Evolutionary conservation across 2,329 filamentous ascomycete species (phyloP), one percentile per base, ranked within the genome.

Genomic region (Alternaria panax): DNA sequence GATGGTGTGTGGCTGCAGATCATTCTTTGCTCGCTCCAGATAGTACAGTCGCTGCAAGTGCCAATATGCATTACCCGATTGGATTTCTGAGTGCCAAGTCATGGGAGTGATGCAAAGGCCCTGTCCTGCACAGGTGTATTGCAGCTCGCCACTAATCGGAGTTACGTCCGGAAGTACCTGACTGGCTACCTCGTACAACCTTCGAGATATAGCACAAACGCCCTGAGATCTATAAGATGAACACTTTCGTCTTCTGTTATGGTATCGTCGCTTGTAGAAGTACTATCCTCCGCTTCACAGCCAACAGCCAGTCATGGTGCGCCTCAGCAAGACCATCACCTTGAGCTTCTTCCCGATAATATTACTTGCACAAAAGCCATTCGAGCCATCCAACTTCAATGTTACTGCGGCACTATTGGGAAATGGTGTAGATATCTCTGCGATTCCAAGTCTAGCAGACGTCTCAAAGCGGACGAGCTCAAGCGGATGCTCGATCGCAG

Each of bases 361-460:
- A 25, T 24, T 43, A 32, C 30, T 43, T 14, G 51, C 54, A 2
- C 51, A 62, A 46, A 22, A 55, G 12, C 5, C 18, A 24, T 63
- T 62, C 38, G 63, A 60, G 42, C 45, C 55, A 20, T 11, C 51
- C 4, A 20, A 56, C 18, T 62, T 64, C 36, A 36, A 67, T 34
- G n/a, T 64, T n/a, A 59, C 57, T 7, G 47, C 58, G 12, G 60
- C 63, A 3, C 57, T 70, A 7, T 27, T 63, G 11, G 32, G 56
- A 7, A 60, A 63, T 38, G 63, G 61, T 24, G 55, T 59, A 34
- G 54, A 67, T 51, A 40, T 54, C 20, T 59, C 40, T 20, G 50
- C 22, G n/a, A 52, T 66, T 16, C 45, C 60, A 20, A 36, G 42
- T 2, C 46, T 59, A 16, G 16, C 53, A 11, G 38, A 32, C 0